A percentile compares a stretch with the other conserved stretches of the same genome.
phyloP scores from a whole-genome alignment of 306 rosid genomes.

The Gillenia trifoliata region DNA sequence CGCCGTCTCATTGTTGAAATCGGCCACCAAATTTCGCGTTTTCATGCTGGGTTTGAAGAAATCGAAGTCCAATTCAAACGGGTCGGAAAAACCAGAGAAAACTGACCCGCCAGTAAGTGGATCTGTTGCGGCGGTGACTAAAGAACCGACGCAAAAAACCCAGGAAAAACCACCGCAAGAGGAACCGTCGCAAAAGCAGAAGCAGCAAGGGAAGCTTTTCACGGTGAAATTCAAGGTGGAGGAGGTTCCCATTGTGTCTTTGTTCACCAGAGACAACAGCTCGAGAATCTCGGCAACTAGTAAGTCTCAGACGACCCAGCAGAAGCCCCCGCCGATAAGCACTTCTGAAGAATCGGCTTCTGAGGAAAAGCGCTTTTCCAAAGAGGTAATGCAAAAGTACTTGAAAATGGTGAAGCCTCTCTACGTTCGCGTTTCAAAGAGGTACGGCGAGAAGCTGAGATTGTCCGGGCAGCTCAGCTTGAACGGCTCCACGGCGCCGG shows the following conservation, averaged over 20 bases:
- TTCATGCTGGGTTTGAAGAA: slow-evolving; percentile 77
- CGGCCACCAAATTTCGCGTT: slow-evolving; percentile 80
- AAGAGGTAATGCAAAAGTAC: slow-evolving; percentile 81
- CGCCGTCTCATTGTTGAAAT: slow-evolving; percentile 60
- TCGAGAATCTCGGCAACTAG: slow-evolving; percentile 38
- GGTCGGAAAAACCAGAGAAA: slow-evolving; percentile 22
- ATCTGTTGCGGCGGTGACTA: slow-evolving; percentile 13
- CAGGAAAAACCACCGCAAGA: slow-evolving; percentile 3
- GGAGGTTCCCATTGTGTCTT: slow-evolving; percentile 77
- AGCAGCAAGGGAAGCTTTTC: slow-evolving; percentile 40
- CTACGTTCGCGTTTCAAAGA: slow-evolving; percentile 67
- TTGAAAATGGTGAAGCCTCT: slow-evolving; percentile 86
- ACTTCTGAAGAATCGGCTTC: slow-evolving; percentile 34
- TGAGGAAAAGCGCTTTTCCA: slow-evolving; percentile 74
- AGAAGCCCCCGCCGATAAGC: slow-evolving; percentile 19
- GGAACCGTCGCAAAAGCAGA: background rate
- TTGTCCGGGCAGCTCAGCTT: slow-evolving; percentile 46
- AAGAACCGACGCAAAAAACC: slow-evolving; percentile 9
- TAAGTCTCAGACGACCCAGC: slow-evolving; percentile 28
- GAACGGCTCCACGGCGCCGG: slow-evolving; percentile 1
- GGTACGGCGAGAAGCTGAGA: slow-evolving; percentile 61
- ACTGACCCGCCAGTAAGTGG: slow-evolving; percentile 23
- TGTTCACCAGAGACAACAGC: slow-evolving; percentile 74
- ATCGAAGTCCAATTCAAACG: slow-evolving; percentile 30
- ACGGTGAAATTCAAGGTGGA: slow-evolving; percentile 81